Evolutionary conservation across 805 yeast species (phyloP).

Genomic region (Yamadazyma takamatsuzukensis): DNA sequence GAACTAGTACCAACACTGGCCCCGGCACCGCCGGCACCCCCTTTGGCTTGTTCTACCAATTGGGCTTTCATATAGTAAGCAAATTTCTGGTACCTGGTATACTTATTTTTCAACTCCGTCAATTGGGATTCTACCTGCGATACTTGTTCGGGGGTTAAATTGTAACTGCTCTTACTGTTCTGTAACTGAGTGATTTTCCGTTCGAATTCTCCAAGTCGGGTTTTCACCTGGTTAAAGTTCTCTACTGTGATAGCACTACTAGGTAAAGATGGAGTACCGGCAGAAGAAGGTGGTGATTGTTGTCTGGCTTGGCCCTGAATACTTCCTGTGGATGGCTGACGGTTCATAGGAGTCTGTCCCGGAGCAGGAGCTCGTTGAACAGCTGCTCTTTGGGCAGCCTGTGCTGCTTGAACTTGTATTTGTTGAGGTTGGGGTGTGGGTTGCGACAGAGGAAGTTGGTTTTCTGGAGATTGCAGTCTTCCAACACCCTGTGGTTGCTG

Average conservation of each 20-base stretch:
- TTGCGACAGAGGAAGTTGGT: constrained; percentile 5
- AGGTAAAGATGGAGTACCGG: constrained; percentile 10
- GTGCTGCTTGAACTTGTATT: constrained; percentile 4
- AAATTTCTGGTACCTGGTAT: constrained; percentile 47
- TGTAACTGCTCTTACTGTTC: constrained; percentile 42
- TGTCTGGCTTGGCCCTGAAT: background rate
- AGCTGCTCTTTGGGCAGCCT: constrained; percentile 1
- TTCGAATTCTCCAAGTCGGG: constrained; percentile 46
- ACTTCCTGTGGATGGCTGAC: background rate
- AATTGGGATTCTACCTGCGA: constrained; percentile 47
- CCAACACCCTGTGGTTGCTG: background rate
- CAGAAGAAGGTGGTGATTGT: background rate
- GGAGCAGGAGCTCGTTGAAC: background rate
- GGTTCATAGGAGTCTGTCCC: background rate
- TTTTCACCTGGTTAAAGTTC: constrained; percentile 41
- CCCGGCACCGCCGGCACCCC: constrained; percentile 5
- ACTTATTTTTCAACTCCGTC: constrained; percentile 42
- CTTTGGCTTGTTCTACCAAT: constrained; percentile 30
- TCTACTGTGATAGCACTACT: constrained; percentile 31
- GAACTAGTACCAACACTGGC: background rate
- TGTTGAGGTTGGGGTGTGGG: constrained; percentile 5
- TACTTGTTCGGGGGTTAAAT: constrained; percentile 42
- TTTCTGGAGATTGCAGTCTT: constrained; percentile 6
- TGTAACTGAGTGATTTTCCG: constrained; percentile 49
- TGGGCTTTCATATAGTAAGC: constrained; percentile 46